A percentile compares a stretch with the other conserved stretches of the same genome.
Evolutionary conservation across 2,329 filamentous ascomycete genomes (phyloP).

Genomic region (Exserohilum rostratum): DNA sequence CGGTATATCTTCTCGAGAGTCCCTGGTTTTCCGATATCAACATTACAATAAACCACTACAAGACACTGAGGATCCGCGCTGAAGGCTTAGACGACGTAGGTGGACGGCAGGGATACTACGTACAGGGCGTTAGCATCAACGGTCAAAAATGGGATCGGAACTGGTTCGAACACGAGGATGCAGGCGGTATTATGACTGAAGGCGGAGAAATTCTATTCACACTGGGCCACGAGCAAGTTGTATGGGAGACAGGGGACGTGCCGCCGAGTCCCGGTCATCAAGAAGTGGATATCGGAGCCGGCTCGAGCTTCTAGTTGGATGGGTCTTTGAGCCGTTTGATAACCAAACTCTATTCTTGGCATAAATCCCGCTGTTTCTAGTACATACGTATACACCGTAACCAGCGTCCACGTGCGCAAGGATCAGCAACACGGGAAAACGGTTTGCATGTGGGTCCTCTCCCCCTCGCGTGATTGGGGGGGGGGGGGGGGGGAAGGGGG

Average conservation of each 20-base stretch:
- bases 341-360: no score
- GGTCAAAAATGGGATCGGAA: slow-evolving; percentile 59
- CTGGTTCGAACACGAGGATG: slow-evolving; percentile 62
- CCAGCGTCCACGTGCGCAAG: no score
- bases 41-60: slow-evolving; percentile 43
- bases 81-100: slow-evolving; percentile 49
- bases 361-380: no score
- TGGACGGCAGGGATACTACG: slow-evolving; percentile 55
- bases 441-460: no score
- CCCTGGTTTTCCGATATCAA: slow-evolving; percentile 54
- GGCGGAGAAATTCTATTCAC: slow-evolving; percentile 45
- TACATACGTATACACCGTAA: no score
- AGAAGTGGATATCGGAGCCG: slow-evolving; percentile 29
- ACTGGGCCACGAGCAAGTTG: slow-evolving; percentile 33
- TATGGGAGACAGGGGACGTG: slow-evolving; percentile 42
- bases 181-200: slow-evolving; percentile 38
- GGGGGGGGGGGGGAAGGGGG: no score
- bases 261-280: slow-evolving; percentile 44
- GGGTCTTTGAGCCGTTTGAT: no score
- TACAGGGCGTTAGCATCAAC: slow-evolving; percentile 62
- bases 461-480: no score
- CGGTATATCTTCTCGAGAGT: slow-evolving; percentile 54
- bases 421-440: no score
- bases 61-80: slow-evolving; percentile 56
- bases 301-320: not conserved